Evolutionary conservation across 1,284 basidiomycete species (phyloP).

Genomic region (Stygiomarasmius scandens): DNA sequence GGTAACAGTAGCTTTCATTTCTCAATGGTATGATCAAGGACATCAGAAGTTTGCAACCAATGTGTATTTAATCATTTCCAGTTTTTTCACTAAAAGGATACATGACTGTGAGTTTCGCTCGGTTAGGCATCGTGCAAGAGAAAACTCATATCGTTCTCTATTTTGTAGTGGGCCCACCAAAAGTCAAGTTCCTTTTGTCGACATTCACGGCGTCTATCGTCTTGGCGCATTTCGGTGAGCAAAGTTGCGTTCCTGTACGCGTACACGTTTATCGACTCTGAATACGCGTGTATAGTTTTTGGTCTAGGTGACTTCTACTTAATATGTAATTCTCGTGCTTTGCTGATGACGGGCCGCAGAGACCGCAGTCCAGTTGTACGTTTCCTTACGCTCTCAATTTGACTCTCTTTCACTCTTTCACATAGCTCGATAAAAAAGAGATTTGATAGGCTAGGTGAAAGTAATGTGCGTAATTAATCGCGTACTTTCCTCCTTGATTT

Average conservation of each 20-base stretch:
- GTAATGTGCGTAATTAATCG: conserved; percentile 25
- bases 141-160: not conserved
- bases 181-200: conserved; percentile 37
- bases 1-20: conserved; percentile 34
- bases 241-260: not conserved
- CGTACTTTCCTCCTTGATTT: not conserved
- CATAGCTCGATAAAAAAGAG: conserved; percentile 36
- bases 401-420: not conserved
- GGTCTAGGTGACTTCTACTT: no score
- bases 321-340: conserved; percentile 11
- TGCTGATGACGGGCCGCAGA: conserved; percentile 29
- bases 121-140: not conserved
- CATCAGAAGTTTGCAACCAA: no score
- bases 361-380: conserved; percentile 39
- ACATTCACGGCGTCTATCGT: conserved; percentile 26
- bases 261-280: conserved; percentile 4
- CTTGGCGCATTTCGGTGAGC: conserved; percentile 41
- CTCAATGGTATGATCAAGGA: conserved; percentile 33
- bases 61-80: conserved; percentile 16
- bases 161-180: conserved; percentile 33
- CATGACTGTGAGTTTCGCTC: conserved; percentile 29
- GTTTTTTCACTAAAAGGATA: conserved; percentile 44
- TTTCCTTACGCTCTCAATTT: not conserved
- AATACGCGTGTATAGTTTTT: no score
- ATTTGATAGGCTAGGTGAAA: conserved; percentile 34